Conservation (phyloP, 768 basidiomycete genomes). For the Dentipellis sp. region DNA sequence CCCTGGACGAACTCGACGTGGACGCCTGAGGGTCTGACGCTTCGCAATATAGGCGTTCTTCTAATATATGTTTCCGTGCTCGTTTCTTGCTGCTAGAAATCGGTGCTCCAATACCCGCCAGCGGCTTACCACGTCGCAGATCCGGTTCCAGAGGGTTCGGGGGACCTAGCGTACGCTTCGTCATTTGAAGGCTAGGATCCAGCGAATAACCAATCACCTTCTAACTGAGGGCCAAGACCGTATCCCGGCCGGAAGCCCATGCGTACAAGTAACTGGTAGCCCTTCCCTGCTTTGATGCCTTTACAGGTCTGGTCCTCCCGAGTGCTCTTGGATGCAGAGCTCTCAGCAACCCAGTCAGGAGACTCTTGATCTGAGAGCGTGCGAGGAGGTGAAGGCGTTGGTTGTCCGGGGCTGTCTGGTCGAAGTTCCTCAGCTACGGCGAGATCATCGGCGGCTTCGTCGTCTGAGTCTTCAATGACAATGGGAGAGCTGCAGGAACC, state of each 20-base stretch:
- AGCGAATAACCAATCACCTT: conserved; percentile 8
- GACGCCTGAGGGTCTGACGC: no score
- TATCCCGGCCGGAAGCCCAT: conserved; percentile 13
- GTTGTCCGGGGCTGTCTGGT: background rate
- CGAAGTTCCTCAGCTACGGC: background rate
- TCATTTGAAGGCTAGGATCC: background rate
- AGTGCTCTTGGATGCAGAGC: no score
- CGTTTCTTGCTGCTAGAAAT: no score
- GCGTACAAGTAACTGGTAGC: conserved; percentile 11
- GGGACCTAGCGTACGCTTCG: no score
- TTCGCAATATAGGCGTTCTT: no score
- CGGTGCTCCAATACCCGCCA: no score
- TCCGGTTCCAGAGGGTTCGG: no score
- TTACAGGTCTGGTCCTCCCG: background rate
- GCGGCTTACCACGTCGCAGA: no score
- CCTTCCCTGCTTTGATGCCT: conserved; percentile 2
- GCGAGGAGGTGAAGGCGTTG: background rate
- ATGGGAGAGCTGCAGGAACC: conserved; percentile 13
- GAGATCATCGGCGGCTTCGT: background rate
- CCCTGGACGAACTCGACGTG: no score
- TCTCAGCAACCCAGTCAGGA: background rate
- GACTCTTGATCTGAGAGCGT: background rate
- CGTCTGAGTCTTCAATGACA: conserved; percentile 13
- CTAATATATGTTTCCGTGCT: no score
- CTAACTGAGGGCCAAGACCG: conserved; percentile 12